Evolutionary conservation across 1,284 basidiomycete genomes (phyloP).

Genomic region (Xerocomus minutiporus): DNA sequence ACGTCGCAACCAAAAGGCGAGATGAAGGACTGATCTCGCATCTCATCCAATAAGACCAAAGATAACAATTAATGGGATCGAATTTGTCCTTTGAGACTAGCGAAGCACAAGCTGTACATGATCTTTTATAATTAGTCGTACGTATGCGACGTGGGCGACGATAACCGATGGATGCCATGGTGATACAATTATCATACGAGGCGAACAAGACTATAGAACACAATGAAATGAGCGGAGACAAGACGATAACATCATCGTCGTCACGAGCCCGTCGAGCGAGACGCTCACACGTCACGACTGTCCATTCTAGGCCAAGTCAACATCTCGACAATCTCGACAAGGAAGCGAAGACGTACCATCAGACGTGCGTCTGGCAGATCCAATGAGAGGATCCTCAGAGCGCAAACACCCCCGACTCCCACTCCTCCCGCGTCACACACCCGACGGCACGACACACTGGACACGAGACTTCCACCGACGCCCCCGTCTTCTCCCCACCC

Average conservation of each 20-base stretch:
- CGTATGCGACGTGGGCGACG: neutral
- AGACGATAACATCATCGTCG: neutral
- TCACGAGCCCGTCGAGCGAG: neutral
- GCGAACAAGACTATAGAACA: neutral
- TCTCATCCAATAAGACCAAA: neutral
- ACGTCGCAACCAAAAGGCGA: neutral
- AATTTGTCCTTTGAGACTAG: neutral
- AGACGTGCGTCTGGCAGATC: neutral
- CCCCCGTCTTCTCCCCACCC: conserved; percentile 43
- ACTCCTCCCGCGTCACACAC: conserved; percentile 51
- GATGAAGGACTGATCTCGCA: neutral
- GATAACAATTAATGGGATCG: neutral
- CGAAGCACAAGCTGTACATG: neutral
- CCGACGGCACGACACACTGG: conserved; percentile 63
- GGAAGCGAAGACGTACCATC: neutral
- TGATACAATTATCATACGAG: conserved; percentile 1
- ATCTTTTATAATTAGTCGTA: neutral
- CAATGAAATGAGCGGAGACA: neutral
- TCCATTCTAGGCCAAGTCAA: neutral
- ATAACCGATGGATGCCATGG: conserved; percentile 16
- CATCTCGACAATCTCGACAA: neutral
- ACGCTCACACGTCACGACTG: neutral
- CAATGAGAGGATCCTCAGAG: conserved; percentile 15
- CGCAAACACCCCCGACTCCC: conserved; percentile 48
- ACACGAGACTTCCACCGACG: conserved; percentile 57